These are phyloP conservation scores for Fusarium humuli DNA, from an alignment of 2,329 filamentous ascomycete genomes.

Conservation along the genomic window DNA sequence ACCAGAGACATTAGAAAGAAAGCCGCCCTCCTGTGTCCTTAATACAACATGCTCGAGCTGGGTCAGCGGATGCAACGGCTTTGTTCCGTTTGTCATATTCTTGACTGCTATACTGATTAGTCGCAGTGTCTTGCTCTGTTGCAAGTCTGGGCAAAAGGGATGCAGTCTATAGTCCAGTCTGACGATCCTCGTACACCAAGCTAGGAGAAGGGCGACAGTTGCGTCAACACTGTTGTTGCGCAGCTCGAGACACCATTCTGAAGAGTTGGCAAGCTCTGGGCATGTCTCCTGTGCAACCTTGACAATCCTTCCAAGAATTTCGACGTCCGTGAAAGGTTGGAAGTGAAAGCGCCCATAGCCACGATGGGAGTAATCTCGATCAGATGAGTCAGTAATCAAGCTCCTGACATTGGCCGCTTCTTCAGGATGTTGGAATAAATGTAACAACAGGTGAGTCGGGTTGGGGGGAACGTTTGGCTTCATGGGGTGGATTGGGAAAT, in stretches of 20 bases:
- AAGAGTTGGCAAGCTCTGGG: background rate
- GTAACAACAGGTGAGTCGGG: background rate
- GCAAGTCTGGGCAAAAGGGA: no score
- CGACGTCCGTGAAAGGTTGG: no score
- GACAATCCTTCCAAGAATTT: no score
- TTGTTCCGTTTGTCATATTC: background rate
- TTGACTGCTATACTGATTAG: no score
- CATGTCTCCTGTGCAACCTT: background rate
- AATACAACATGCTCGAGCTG: background rate
- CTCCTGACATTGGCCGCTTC: background rate
- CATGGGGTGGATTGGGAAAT: background rate
- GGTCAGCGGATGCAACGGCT: background rate
- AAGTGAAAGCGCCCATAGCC: no score
- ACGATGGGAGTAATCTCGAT: no score
- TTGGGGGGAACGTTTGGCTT: background rate
- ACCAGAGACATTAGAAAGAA: no score
- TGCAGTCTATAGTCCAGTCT: background rate
- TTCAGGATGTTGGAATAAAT: background rate
- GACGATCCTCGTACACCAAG: background rate
- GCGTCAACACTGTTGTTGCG: accelerated
- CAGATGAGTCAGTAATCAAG: background rate
- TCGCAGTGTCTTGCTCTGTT: no score
- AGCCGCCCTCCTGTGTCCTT: no score
- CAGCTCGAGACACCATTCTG: background rate
- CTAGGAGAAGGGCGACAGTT: background rate